Evolutionary conservation across 768 basidiomycete genomes (phyloP), one percentile per base, ranked within the genome.

Genomic region (Naganishia vishniacii): DNA sequence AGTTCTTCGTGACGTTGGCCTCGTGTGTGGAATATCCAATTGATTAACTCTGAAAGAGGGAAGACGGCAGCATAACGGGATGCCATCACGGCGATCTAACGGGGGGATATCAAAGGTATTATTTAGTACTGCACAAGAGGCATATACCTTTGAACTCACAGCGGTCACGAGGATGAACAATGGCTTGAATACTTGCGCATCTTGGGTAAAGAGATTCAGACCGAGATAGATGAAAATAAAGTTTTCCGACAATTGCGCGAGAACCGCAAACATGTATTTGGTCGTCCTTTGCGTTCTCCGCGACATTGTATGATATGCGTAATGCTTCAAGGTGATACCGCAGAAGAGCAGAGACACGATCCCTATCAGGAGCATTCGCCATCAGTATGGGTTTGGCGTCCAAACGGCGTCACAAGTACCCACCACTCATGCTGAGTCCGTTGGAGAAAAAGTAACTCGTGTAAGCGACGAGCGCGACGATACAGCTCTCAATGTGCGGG

Each of bases 291-390:
- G 95, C 0, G 95, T 97, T 59, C 89, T 84, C 28, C 84, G 85
- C 11, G 91, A 94, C 95, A 99, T 99, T 58, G 92, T 98, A 80
- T 97, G 95, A 75, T 95, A 98, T n/a, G 94, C 95, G 73, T 99
- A 98, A 75, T 99, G 95, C 78, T 99, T 99, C 70, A 99, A 83
- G 3, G 95, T 99, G 75, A 99, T 95, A 65, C 95, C 94, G 75
- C 94, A 98, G 81, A 99, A 97, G 47, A 98, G 85, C 42, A 98
- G 84, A 3, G 93, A 95, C 46, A 98, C 93, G 77, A 98, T 97
- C 53, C 95, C 94, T 75, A 51, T 9, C 11, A 4, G 29, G 26
- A 7, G 31, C 42, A 18, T n/a, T 1, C 0, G 2, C 25, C 37
- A 32, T 56, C 45, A 25, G 58, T 41, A 16, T 7, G 11, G 37